These are phyloP conservation scores for Pythium brachiatum DNA, from an alignment of 352 stramenopile genomes.

Conservation along the genomic window DNA sequence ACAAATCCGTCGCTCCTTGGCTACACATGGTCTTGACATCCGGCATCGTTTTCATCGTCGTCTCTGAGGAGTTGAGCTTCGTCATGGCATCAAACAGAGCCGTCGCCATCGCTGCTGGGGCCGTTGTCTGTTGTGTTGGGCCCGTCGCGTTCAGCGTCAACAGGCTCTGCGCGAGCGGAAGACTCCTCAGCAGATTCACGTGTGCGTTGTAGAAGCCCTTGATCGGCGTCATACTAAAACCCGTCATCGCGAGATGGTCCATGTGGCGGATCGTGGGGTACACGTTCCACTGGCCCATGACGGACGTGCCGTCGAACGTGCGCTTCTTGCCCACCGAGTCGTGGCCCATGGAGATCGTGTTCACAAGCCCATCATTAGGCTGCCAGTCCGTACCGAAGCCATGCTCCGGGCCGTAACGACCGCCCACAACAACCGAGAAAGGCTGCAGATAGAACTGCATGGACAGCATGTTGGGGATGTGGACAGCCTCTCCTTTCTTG, in stretches of 20 bases:
- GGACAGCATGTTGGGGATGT: constrained; percentile 39
- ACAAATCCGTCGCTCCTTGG: constrained; percentile 18
- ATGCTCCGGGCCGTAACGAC: constrained; percentile 34
- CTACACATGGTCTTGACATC: constrained; percentile 27
- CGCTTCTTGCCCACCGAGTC: constrained; percentile 34
- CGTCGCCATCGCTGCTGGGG: constrained; percentile 20
- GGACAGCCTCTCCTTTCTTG: too few species aligned
- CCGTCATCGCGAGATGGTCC: constrained; percentile 43
- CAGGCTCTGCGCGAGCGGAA: constrained; percentile 8
- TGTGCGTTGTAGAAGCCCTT: constrained; percentile 40
- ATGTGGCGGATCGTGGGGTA: constrained; percentile 38
- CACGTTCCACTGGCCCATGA: constrained; percentile 41
- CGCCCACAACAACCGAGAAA: constrained; percentile 37
- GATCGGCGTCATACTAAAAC: constrained; percentile 36
- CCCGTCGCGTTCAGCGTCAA: not conserved
- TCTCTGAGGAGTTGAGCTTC: constrained; percentile 33
- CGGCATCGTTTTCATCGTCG: constrained; percentile 33
- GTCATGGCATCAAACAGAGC: constrained; percentile 33
- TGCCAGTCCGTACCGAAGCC: constrained; percentile 39
- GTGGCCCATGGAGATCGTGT: constrained; percentile 44
- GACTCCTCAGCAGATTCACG: constrained; percentile 31
- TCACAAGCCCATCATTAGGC: constrained; percentile 42
- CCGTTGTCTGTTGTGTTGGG: constrained; percentile 4
- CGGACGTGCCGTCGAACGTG: constrained; percentile 31
- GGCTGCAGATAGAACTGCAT: constrained; percentile 48